Percentiles rank a stretch among this genome's conserved stretches.
These are phyloP conservation scores for Funneliformis geosporum DNA, from an alignment of 192 early-diverging fungal species.

Conservation along the genomic window DNA sequence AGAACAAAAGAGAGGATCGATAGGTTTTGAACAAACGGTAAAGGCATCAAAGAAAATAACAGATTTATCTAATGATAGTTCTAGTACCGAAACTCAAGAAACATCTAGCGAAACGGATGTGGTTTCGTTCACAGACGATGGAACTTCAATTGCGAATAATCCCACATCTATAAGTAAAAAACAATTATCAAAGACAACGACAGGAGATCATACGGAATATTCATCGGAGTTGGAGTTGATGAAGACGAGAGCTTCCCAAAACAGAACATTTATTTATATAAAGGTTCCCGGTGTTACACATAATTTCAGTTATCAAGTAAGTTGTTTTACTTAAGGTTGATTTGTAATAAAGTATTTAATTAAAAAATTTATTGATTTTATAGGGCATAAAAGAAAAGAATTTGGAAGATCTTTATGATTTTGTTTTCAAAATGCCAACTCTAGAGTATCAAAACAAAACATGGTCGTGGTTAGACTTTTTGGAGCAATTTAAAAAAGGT, in stretches of 20 bases:
- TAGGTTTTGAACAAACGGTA: not conserved
- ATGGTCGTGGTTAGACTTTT: slow-evolving; percentile 77
- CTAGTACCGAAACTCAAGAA: not conserved
- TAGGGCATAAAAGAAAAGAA: slow-evolving; percentile 80
- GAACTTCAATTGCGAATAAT: slow-evolving; percentile 35
- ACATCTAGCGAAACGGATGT: not conserved
- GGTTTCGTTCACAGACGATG: not conserved
- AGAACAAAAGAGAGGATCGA: not conserved
- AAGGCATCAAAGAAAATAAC: not conserved
- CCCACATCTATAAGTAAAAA: not conserved
- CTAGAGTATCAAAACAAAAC: slow-evolving; percentile 82
- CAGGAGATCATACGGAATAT: not conserved
- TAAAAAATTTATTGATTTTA: not conserved
- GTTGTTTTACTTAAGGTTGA: slow-evolving; percentile 31
- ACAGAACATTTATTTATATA: slow-evolving; percentile 89
- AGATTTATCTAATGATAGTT: not conserved
- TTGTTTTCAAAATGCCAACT: slow-evolving; percentile 72
- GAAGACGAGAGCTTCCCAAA: slow-evolving; percentile 82
- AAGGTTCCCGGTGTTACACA: slow-evolving; percentile 81
- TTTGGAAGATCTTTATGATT: slow-evolving; percentile 71
- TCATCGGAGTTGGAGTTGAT: slow-evolving; percentile 72
- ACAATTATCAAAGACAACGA: not conserved
- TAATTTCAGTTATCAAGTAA: slow-evolving; percentile 82
- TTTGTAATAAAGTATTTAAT: not conserved
- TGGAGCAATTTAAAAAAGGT: slow-evolving; percentile 72